Evolutionary conservation across 1,139 yeast genomes (phyloP), one percentile per base, ranked within the genome.

Genomic region (Dujonia santamariae): DNA sequence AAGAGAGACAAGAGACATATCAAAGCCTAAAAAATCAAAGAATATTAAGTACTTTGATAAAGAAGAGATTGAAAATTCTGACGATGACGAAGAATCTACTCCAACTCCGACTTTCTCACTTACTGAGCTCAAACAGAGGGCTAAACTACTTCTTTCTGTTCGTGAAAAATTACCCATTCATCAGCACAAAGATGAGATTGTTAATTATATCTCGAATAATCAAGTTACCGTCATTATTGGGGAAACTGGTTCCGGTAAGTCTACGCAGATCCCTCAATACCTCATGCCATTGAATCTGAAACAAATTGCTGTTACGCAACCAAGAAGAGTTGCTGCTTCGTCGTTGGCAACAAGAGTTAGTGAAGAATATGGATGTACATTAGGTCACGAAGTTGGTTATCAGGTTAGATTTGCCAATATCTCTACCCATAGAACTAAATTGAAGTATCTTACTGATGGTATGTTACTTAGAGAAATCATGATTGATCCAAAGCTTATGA

Each of bases 191-290:
- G 78, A 75, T 30, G 74, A 76, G 37, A 75, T 92, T 18, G 51
- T 84, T 40, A 63, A 72, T 11, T 76, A 79, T 44, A 56, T 92
- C 3, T 40, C 57, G 8, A 45, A 62, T 8, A 75, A 82, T 47
- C 80, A 74, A 42, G 95, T 87, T 4, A 79, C 90, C 0, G 78
- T 92, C 4, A 67, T 92, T 9, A 84, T 92, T 52, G 98, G 98
- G 58, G 97, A 92, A 48, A 92, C 98, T 0, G 98, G 98, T 58
- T 87, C 96, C 6, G 98, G 98, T 65, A 92, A 92, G 55, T 92
- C 98, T 3, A 92, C 98, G 0, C 98, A 92, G 60, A 85, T 92
- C 19, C 98, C 98, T 0, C 98, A 92, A 51, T 87, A 92, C 50
- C 59, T 92, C 24, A 70, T 82, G 63, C 71, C 73, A 0, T 48